phyloP scores from a whole-genome alignment of 192 early-diverging fungal genomes.

The Backusella westeae region DNA sequence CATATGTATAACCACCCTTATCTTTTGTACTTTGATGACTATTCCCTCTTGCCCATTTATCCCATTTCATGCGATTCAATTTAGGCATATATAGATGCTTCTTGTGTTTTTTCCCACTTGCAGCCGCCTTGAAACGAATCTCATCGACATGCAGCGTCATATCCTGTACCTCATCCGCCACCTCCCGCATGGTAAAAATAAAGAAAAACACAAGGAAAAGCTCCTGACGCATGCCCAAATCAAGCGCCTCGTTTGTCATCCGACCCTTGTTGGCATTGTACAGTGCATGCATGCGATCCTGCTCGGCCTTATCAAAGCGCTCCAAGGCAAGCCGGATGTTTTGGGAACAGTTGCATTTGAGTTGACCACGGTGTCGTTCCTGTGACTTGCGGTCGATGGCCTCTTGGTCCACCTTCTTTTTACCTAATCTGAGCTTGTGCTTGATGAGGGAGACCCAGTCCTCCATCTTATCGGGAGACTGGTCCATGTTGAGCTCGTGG shows the following conservation, averaged over 20 bases:
- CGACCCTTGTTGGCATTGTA: neutral
- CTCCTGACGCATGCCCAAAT: constrained; percentile 41
- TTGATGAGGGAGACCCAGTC: constrained; percentile 18
- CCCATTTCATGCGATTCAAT: constrained; percentile 28
- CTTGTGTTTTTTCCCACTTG: constrained; percentile 16
- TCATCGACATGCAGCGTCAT: constrained; percentile 19
- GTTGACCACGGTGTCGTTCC: neutral
- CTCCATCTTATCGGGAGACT: constrained; percentile 6
- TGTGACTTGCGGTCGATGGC: neutral
- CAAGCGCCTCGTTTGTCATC: neutral
- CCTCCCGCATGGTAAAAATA: constrained; percentile 48
- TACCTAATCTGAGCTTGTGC: constrained; percentile 9
- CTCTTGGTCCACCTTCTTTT: neutral
- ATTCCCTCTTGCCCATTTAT: constrained; percentile 25
- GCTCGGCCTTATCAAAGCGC: constrained; percentile 27
- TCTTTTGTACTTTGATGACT: constrained; percentile 27
- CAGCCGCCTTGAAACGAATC: neutral
- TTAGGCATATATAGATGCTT: constrained; percentile 32
- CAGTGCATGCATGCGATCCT: constrained; percentile 21
- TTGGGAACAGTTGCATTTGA: constrained; percentile 20
- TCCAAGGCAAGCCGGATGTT: constrained; percentile 9
- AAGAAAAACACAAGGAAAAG: constrained; percentile 54
- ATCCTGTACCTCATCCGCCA: constrained; percentile 39
- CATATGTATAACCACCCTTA: constrained; percentile 27
- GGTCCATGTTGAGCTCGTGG: constrained; percentile 24